Evolutionary conservation across 2,329 filamentous ascomycete genomes (phyloP).

Genomic region (Lachnellula arida): DNA sequence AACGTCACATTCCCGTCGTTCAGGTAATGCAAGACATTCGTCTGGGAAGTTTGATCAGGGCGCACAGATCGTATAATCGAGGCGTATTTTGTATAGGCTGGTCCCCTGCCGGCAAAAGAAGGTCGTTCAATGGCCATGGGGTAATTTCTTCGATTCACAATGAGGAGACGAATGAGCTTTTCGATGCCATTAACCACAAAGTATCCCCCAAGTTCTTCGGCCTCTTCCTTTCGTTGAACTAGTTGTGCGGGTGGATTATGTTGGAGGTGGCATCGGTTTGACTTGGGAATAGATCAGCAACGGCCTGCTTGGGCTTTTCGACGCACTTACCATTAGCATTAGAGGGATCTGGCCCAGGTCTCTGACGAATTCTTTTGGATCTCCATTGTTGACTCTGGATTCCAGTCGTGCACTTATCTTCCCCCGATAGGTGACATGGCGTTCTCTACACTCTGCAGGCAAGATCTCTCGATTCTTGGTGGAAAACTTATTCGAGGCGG

Average conservation of each 20-base stretch:
- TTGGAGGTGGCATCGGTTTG: slow-evolving; percentile 86
- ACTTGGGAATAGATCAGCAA: slow-evolving; percentile 43
- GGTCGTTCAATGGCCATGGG: slow-evolving; percentile 90
- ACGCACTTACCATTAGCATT: slow-evolving; percentile 70
- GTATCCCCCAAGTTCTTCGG: slow-evolving; percentile 93
- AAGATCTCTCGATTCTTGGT: slow-evolving; percentile 76
- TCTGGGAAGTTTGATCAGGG: slow-evolving; percentile 97
- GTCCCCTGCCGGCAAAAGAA: slow-evolving; percentile 83
- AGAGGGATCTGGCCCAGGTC: slow-evolving; percentile 87
- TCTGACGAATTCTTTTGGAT: slow-evolving; percentile 74
- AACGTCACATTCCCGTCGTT: slow-evolving; percentile 95
- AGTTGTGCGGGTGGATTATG: slow-evolving; percentile 77
- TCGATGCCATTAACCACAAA: slow-evolving; percentile 98
- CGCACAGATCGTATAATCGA: slow-evolving; percentile 88
- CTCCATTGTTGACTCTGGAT: slow-evolving; percentile 80
- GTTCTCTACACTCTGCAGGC: slow-evolving; percentile 89
- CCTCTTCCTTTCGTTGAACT: slow-evolving; percentile 86
- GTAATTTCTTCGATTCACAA: slow-evolving; percentile 87
- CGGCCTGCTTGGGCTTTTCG: background rate
- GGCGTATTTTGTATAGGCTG: slow-evolving; percentile 83
- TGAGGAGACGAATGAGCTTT: slow-evolving; percentile 89
- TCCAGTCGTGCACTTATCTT: slow-evolving; percentile 79
- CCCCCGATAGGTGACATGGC: slow-evolving; percentile 86
- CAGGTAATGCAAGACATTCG: slow-evolving; percentile 93
- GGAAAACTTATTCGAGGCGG: slow-evolving; percentile 77